Base-by-base conservation (phyloP, 2,329 filamentous ascomycete species). In the Cyanodermella asteris region DNA sequence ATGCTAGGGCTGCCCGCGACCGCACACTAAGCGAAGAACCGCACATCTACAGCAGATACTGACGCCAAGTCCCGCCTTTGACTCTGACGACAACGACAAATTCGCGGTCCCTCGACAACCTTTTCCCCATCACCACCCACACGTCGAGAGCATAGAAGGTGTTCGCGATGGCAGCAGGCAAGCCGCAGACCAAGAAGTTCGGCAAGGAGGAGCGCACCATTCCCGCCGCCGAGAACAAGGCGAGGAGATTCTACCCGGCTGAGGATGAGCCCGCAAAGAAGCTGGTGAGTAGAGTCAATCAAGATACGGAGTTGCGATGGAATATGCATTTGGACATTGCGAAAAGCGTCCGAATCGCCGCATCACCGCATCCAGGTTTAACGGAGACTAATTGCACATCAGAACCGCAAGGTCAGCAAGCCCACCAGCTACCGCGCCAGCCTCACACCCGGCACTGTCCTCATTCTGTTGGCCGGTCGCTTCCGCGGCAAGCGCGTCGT, bases 401-500 rank as follows among this genome's bases (percentile, higher is more conserved):
- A 97, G 87, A 70, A 77, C 58, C 87, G 87, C 72, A 97, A 97
- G 71, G 61, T 80, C 47, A 55, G 84, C 57, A 81, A 77, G 51
- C 64, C 81, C 47, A 75, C 81, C 59, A 72, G 80, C 59, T 70
- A 80, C 47, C 80, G 87, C 53, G 59, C 75, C 51, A 74, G 78
- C 43, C 82, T 97, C 51, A 67, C 80, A 60, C 84, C 87, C 52
- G 87, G 87, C 51, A 77, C 81, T 55, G 69, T 97, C 54, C 77
- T 97, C 53, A 97, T 97, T 61, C 80, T 97, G 55, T 81, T 97
- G 54, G 87, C 87, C 56, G 87, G 87, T 50, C 87, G 87, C 52
- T 97, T 94, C 80, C 84, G 87, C 49, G 87, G 87, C 69, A 97
- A 97, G 81, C 87, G 87, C 55, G 87, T 97, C 50, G 68, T 97